Evolutionary conservation across 768 basidiomycete species (phyloP).

Genomic region (Omphalotus guepiniiformis): DNA sequence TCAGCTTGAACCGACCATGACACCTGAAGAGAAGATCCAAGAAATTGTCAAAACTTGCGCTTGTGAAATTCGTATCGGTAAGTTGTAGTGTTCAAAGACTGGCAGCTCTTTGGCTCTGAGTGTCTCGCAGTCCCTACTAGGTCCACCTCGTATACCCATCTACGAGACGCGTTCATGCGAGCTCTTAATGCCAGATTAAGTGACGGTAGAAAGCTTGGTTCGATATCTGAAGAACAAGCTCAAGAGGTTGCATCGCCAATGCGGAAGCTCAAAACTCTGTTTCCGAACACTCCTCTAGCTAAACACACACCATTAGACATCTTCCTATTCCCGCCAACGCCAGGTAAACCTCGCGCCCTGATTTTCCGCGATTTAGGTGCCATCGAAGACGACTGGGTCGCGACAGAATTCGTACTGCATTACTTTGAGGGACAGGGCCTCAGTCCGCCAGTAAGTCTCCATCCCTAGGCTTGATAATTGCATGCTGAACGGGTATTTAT

Average conservation of each 20-base stretch:
- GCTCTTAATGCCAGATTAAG: constrained; percentile 61
- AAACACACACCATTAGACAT: constrained; percentile 71
- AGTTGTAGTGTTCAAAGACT: constrained; percentile 12
- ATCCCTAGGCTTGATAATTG: not conserved
- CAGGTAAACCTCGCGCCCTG: constrained; percentile 47
- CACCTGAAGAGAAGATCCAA: constrained; percentile 66
- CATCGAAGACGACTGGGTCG: constrained; percentile 71
- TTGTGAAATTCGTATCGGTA: constrained; percentile 74
- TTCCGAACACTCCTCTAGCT: constrained; percentile 63
- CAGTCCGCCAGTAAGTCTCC: constrained; percentile 60
- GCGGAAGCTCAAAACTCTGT: constrained; percentile 69
- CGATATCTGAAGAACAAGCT: constrained; percentile 57
- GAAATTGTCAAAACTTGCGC: constrained; percentile 63
- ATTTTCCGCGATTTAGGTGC: constrained; percentile 71
- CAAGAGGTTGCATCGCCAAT: constrained; percentile 55
- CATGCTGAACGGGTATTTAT: not conserved
- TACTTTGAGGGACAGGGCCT: constrained; percentile 71
- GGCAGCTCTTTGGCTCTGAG: not conserved
- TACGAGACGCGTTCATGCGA: constrained; percentile 81
- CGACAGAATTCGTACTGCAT: constrained; percentile 65
- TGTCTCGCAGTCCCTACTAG: constrained; percentile 71
- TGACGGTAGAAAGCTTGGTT: constrained; percentile 44
- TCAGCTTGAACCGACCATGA: constrained; percentile 52
- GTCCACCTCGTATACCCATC: constrained; percentile 70
- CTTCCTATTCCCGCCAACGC: constrained; percentile 55